Base-by-base conservation (phyloP, 495 filamentous ascomycete genomes). In the Penicillium goetzii region DNA sequence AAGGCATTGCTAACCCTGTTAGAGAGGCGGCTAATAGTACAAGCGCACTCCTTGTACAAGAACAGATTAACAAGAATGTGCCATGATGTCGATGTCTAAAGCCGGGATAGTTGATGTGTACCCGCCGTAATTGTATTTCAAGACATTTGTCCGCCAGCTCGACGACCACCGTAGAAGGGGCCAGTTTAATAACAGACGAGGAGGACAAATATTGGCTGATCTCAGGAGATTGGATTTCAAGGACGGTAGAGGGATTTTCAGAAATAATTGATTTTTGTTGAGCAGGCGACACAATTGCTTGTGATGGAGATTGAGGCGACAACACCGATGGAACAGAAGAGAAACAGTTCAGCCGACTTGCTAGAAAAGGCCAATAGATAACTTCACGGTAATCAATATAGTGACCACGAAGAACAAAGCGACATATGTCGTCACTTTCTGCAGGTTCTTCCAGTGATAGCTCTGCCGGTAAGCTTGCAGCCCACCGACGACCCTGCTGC, bases 371-470 rank as follows among this genome's bases (percentile, higher is more conserved):
- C 47, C 47, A 51, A 15, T 15, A 51, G 14, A 51, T 51, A 17
- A 28, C 12, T 30, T 51, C 47, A 17, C 26, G 5, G 15, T 28
- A 28, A n/a, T 51, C 23, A 30, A 30, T 51, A 15, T 26, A 28
- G 26, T 30, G 47, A 3, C 47, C 47, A 26, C 47, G 47, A n/a
- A 51, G 47, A 26, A 51, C 47, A 51, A 51, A 51, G 5, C 47
- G 47, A 15, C 23, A 30, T 17, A 51, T 30, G 7, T 51, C 47
- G 26, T 51, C 47, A 15, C 7, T 30, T 8, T 28, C 25, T 7
- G 47, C 25, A 9, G 47, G 47, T n/a, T 26, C 23, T 2, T 26
- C 25, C 2, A 51, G 23, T 15, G 23, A 28, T 7, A 51, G 23
- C 14, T 28, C 47, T 3, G 25, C 2, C 3, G 47, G 47, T 26